A percentile compares a stretch with the other conserved stretches of the same genome.
Conservation (phyloP, 1,139 yeast species). For the Debaryomyces udenii region DNA sequence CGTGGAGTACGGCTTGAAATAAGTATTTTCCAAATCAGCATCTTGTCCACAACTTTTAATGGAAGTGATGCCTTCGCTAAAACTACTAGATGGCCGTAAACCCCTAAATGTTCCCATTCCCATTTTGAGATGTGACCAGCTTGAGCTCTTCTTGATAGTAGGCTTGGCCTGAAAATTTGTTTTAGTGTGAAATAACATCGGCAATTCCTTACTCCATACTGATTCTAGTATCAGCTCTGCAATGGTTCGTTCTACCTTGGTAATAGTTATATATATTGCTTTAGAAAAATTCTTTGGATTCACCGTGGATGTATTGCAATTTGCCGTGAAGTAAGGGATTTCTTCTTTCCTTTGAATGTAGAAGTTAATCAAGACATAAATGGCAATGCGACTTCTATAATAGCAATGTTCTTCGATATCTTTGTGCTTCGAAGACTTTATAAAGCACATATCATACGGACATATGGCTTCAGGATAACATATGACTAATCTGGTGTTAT, state of each 20-base stretch:
- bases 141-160: conserved; percentile 13
- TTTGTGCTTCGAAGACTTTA: conserved; percentile 6
- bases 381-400: conserved; percentile 15
- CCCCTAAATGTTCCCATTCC: conserved; percentile 16
- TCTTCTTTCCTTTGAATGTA: conserved; percentile 5
- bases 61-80: conserved; percentile 10
- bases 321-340: conserved; percentile 5
- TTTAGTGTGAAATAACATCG: conserved; percentile 14
- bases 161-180: conserved; percentile 4
- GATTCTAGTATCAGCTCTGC: conserved; percentile 21
- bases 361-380: conserved; percentile 15
- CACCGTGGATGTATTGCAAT: conserved; percentile 10
- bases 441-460: conserved; percentile 19
- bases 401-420: conserved; percentile 19
- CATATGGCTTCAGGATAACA: conserved; percentile 19
- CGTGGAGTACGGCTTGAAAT: not conserved
- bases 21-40: not conserved
- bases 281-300: conserved; percentile 3
- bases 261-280: conserved; percentile 8
- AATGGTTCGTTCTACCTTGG: conserved; percentile 17
- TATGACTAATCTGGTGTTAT: conserved; percentile 12
- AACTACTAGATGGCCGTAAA: conserved; percentile 13
- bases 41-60: not conserved
- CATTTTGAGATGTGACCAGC: conserved; percentile 17
- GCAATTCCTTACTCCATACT: conserved; percentile 26